Evolutionary conservation across 2,329 filamentous ascomycete genomes (phyloP).

Genomic region (Byssothecium circinans): DNA sequence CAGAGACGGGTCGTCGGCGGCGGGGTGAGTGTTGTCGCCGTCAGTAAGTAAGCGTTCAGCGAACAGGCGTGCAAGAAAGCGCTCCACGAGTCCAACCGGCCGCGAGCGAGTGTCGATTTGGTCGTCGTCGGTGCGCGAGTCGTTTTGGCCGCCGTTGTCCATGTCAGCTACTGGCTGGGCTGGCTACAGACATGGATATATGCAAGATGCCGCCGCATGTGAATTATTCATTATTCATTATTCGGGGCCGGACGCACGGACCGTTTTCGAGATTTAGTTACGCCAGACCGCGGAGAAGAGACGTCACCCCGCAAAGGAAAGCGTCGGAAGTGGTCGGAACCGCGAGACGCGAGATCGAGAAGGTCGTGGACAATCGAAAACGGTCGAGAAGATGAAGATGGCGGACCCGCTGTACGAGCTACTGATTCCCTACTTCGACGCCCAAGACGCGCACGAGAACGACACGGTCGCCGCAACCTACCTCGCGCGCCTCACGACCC

Average conservation of each 20-base stretch:
- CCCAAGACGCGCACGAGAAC: slow-evolving; percentile 38
- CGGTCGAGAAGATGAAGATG: too few relatives aligned
- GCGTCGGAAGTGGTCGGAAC: background rate
- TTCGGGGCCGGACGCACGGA: background rate
- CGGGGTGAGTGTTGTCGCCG: slow-evolving; percentile 5
- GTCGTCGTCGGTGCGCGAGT: slow-evolving; percentile 5
- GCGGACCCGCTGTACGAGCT: slow-evolving; percentile 74
- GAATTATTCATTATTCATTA: slow-evolving; percentile 4
- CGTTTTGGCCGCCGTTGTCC: slow-evolving; percentile 11
- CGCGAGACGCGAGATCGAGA: too few relatives aligned
- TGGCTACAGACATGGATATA: too few relatives aligned
- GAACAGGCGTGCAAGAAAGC: slow-evolving; percentile 26
- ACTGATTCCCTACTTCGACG: slow-evolving; percentile 63
- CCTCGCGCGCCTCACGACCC: slow-evolving; percentile 73
- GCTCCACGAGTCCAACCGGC: slow-evolving; percentile 14
- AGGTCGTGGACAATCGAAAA: too few relatives aligned
- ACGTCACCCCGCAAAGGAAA: background rate
- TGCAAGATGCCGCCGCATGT: slow-evolving; percentile 4
- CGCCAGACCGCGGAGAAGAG: too few relatives aligned
- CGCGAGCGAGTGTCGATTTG: background rate
- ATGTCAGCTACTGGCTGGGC: too few relatives aligned
- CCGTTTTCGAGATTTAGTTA: too few relatives aligned
- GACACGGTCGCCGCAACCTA: slow-evolving; percentile 67
- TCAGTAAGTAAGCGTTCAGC: slow-evolving; percentile 23
- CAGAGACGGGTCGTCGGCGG: background rate